Conservation (phyloP, 306 rosid genomes). For the Pyrus betulifolia region DNA sequence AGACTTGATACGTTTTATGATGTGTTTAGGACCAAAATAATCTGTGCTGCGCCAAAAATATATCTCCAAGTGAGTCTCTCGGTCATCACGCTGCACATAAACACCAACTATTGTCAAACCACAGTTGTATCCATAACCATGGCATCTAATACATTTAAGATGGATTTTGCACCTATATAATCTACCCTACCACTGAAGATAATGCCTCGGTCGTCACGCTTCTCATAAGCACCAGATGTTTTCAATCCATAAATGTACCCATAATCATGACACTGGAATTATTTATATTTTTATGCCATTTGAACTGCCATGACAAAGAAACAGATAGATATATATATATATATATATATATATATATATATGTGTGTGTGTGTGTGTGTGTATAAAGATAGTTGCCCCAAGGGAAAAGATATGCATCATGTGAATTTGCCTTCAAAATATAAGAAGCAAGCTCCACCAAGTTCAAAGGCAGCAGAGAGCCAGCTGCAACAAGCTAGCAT, state of each 20-base stretch:
- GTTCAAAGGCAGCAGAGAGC: slow-evolving; percentile 3
- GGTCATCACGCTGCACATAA: neutral
- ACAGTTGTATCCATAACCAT: slow-evolving; percentile 7
- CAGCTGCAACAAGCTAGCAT: slow-evolving; percentile 16
- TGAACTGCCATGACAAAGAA: slow-evolving; percentile 16
- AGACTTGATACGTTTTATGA: neutral
- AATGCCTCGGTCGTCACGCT: neutral
- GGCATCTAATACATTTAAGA: neutral
- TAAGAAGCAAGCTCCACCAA: slow-evolving; percentile 11
- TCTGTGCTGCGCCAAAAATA: no score
- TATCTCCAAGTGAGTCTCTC: no score
- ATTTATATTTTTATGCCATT: slow-evolving; percentile 3
- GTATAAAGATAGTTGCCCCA: neutral
- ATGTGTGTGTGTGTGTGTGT: no score
- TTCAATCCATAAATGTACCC: neutral
- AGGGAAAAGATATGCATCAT: slow-evolving; percentile 15
- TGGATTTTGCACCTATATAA: neutral
- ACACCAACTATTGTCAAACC: neutral
- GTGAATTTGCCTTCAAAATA: slow-evolving; percentile 31
- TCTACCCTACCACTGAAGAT: neutral
- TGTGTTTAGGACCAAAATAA: no score
- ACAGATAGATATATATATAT: neutral
- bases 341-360: no score
- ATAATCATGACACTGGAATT: slow-evolving; percentile 13
- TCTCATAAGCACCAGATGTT: neutral